phyloP scores from a whole-genome alignment of 2,329 filamentous ascomycete species.

The Ophiostoma perfectum region DNA sequence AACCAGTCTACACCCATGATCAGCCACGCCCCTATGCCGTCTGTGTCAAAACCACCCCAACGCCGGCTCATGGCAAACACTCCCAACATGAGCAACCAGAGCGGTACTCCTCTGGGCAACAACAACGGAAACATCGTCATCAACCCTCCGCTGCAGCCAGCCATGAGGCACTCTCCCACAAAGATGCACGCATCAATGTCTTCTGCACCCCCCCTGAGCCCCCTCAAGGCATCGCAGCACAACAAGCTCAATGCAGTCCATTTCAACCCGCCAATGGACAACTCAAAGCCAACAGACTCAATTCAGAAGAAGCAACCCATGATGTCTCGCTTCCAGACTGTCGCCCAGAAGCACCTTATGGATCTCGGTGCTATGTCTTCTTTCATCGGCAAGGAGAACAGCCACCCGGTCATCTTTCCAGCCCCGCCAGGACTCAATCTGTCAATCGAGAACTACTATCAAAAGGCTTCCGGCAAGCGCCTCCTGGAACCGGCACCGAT shows the following conservation, averaged over 20 bases:
- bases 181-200: conserved; percentile 52
- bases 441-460: conserved; percentile 49
- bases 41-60: conserved; percentile 43
- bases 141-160: conserved; percentile 53
- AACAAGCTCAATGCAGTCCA: conserved; percentile 61
- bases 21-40: conserved; percentile 53
- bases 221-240: conserved; percentile 49
- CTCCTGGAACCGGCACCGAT: conserved; percentile 69
- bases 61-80: conserved; percentile 37
- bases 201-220: conserved; percentile 55
- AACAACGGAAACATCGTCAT: conserved; percentile 36
- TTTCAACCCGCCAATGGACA: conserved; percentile 58
- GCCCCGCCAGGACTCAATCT: conserved; percentile 45
- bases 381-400: conserved; percentile 52
- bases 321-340: conserved; percentile 55
- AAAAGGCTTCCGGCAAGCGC: conserved; percentile 53
- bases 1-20: conserved; percentile 45
- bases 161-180: conserved; percentile 60
- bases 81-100: conserved; percentile 33
- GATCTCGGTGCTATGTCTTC: conserved; percentile 34
- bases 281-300: conserved; percentile 57
- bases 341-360: conserved; percentile 47
- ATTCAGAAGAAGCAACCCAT: conserved; percentile 60
- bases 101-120: neutral
- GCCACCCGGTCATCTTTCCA: conserved; percentile 46